Base-by-base conservation (phyloP, 352 stramenopile genomes). In the Pythium brachiatum region DNA sequence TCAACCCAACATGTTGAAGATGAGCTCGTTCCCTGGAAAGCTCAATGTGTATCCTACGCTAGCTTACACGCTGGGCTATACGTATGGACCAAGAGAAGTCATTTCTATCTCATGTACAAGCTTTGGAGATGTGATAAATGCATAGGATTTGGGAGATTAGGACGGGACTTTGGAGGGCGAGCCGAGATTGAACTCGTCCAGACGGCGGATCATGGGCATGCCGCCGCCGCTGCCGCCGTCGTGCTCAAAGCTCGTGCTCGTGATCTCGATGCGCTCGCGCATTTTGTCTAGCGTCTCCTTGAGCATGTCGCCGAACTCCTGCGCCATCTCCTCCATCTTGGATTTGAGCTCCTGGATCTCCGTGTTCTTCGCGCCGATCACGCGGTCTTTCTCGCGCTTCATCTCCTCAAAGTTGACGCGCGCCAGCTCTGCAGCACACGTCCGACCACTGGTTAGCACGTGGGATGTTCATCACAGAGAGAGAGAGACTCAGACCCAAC, bases 241-340 rank as follows among this genome's bases (percentile, higher is more conserved):
- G 64, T 77, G 85, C 57, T 97, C 88, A 53, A 96, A 96, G 73
- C 81, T 96, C 50, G 81, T 89, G 72, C 89, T 95, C 41, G 83
- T 96, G 53, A 97, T 90, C 71, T 98, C 91, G 51, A 98, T 98
- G 60, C 90, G 88, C 78, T 98, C 91, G 39, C 90, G 82, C 92
- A 98, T 98, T 67, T 97, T 96, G 67, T 97, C 91, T 18, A 98
- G 73, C 21, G 91, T 98, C 68, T 97, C 90, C 63, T 97, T 96
- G 21, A 98, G 79, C 93, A 98, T 98, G 38, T 97, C 89, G 20
- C 88, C 90, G 59, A 98, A 98, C 66, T 98, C 92, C 52, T 93
- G 83, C 23, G 88, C 88, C 89, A 98, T 97, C 66, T 97, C 92
- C 65, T 98, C 91, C 90, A 97, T 98, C 64, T 97, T 97, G 38